Evolutionary conservation across 306 rosid genomes (phyloP).

Genomic region (Vicia villosa): DNA sequence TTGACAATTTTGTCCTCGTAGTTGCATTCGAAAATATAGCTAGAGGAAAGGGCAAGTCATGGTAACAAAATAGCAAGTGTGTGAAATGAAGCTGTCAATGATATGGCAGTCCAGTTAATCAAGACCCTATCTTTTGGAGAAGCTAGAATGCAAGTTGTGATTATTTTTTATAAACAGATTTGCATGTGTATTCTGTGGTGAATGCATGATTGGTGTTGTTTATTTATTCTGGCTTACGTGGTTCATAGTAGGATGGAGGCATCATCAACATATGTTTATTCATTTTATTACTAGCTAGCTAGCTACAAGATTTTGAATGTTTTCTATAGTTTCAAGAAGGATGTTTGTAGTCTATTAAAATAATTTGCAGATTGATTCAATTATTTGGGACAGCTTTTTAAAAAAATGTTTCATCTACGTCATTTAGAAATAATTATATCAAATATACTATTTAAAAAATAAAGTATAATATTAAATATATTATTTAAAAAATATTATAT

Average conservation of each 20-base stretch:
- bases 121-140: background rate
- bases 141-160: slow-evolving; percentile 24
- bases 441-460: too few species aligned
- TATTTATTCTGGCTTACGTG: slow-evolving; percentile 41
- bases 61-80: slow-evolving; percentile 20
- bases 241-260: slow-evolving; percentile 49
- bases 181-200: slow-evolving; percentile 14
- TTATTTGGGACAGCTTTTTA: too few species aligned
- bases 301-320: too few species aligned
- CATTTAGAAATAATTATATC: too few species aligned
- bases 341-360: too few species aligned
- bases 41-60: slow-evolving; percentile 4
- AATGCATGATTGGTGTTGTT: slow-evolving; percentile 13
- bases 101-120: slow-evolving; percentile 34
- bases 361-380: too few species aligned
- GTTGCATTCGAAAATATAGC: background rate
- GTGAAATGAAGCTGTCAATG: slow-evolving; percentile 50
- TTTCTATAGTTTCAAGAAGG: too few species aligned
- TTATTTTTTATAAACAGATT: slow-evolving; percentile 20
- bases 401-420: too few species aligned
- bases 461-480: too few species aligned
- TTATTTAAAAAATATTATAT: too few species aligned
- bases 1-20: slow-evolving; percentile 28
- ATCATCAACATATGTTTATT: too few species aligned
- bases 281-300: too few species aligned